Evolutionary conservation across 2,329 filamentous ascomycete genomes (phyloP).

Genomic region (Neopestalotiopsis clavispora): DNA sequence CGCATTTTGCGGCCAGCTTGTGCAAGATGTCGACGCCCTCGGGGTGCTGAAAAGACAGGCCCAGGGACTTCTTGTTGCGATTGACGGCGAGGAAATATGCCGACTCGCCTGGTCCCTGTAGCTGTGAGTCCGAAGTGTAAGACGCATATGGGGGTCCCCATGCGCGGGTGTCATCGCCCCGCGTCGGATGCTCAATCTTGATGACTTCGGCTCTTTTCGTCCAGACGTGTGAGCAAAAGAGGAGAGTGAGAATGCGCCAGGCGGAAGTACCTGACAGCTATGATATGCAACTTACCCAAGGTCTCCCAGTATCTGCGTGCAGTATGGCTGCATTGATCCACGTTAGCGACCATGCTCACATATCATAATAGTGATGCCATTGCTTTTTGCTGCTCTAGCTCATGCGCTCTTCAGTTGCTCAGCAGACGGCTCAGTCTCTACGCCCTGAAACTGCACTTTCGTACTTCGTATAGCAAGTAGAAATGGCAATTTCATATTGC

Average conservation of each 20-base stretch:
- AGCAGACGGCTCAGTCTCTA: background rate
- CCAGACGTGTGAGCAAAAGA: constrained; percentile 30
- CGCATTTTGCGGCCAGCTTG: constrained; percentile 80
- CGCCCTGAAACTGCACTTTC: background rate
- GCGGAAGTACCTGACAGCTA: background rate
- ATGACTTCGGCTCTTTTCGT: constrained; percentile 76
- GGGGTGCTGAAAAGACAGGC: constrained; percentile 85
- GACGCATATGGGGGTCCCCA: constrained; percentile 95
- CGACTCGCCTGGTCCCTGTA: constrained; percentile 81
- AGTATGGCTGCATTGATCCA: constrained; percentile 74
- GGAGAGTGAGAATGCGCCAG: constrained; percentile 15
- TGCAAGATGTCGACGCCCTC: constrained; percentile 87
- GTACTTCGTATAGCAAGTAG: no score
- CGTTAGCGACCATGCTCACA: constrained; percentile 18
- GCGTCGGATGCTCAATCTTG: constrained; percentile 91
- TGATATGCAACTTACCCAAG: constrained; percentile 71
- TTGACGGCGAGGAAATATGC: constrained; percentile 96
- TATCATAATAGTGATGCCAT: background rate
- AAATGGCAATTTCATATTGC: constrained; percentile 5
- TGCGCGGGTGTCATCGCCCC: constrained; percentile 91
- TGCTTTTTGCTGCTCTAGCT: background rate
- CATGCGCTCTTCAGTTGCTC: background rate
- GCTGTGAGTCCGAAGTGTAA: constrained; percentile 65
- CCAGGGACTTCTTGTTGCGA: constrained; percentile 95
- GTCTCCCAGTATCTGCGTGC: constrained; percentile 94